Evolutionary conservation across 1,139 yeast genomes (phyloP).

Genomic region (Taiozyma sp.): DNA sequence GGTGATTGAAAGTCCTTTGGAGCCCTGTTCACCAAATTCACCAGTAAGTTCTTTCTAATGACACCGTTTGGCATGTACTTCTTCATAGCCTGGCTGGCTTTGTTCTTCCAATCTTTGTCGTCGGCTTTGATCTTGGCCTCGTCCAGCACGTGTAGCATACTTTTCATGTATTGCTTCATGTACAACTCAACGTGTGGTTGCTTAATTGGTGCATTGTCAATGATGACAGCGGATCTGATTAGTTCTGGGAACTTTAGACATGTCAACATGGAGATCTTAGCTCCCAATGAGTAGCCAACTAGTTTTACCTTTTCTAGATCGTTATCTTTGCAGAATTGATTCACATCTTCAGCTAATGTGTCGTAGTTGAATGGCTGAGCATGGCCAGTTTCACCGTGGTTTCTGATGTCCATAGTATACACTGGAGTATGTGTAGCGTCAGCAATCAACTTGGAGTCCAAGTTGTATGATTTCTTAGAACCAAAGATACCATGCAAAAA

Average conservation of each 20-base stretch:
- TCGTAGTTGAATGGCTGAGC: constrained; percentile 39
- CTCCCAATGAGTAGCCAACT: constrained; percentile 52
- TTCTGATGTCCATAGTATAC: constrained; percentile 41
- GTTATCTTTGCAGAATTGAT: constrained; percentile 28
- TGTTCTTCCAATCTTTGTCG: constrained; percentile 31
- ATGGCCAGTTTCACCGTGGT: constrained; percentile 43
- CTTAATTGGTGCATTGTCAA: constrained; percentile 43
- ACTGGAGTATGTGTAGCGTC: constrained; percentile 29
- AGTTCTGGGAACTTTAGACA: constrained; percentile 35
- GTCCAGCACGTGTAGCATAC: constrained; percentile 23
- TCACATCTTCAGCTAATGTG: constrained; percentile 38
- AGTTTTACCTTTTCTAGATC: constrained; percentile 29
- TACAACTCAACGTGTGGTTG: constrained; percentile 24
- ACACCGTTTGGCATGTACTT: constrained; percentile 27
- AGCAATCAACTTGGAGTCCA: constrained; percentile 34
- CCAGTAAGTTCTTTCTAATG: constrained; percentile 25
- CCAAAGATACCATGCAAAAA: constrained; percentile 49
- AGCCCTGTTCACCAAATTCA: constrained; percentile 22
- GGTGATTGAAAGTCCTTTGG: constrained; percentile 21
- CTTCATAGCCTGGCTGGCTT: constrained; percentile 24
- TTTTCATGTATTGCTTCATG: constrained; percentile 23
- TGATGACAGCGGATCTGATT: constrained; percentile 36
- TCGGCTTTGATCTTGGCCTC: constrained; percentile 19
- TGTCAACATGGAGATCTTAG: constrained; percentile 45
- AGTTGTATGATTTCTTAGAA: constrained; percentile 35